Base-by-base conservation (phyloP, 257 asterid species). In the Capsicum pubescens region DNA sequence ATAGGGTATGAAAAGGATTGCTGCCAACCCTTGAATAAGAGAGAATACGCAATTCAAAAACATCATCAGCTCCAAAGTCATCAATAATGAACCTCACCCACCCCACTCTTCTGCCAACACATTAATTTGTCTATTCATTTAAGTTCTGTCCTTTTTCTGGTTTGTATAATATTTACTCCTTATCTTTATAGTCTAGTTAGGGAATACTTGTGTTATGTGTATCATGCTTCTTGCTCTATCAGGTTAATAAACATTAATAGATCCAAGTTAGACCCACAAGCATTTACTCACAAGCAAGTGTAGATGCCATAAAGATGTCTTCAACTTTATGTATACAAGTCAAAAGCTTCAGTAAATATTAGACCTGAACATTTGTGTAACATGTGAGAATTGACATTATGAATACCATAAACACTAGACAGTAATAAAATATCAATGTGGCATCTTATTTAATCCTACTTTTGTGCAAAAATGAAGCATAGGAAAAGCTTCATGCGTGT, bases 51-150 rank as follows among this genome's bases (percentile, higher is more conserved):
- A 77, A 8, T 54, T 77, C 64, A 77, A 77, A 54, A 50, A 77
- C 50, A 77, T 26, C 82, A 77, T 54, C 82, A 77, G 60, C 54
- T 54, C 48, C 82, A 77, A 77, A 54, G 82, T 52, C 48, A 50
- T 77, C 81, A 26, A 77, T 77, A 77, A 77, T 54, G 64, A 54
- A 77, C 32, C 82, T n/a, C 64, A 54, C 82, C 81, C 15, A 14
- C 42, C 81, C 81, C 48, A 13, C 81, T 13, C 26, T 8, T 26
- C 50, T 26, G 50, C 44, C 50, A 77, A 54, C 14, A 26, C 50
- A 77, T 54, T 77, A 14, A 32, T 54, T 76, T 76, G 48, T 50
- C 44, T 13, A 35, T 74, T 74, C 81, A 74, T 50, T 72, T 71
- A 48, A 48, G 59, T 21, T 72, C 1, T 48, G 81, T 76, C 63